Base-by-base conservation (phyloP, 352 stramenopile species). In the Globisporangium paddicum region DNA sequence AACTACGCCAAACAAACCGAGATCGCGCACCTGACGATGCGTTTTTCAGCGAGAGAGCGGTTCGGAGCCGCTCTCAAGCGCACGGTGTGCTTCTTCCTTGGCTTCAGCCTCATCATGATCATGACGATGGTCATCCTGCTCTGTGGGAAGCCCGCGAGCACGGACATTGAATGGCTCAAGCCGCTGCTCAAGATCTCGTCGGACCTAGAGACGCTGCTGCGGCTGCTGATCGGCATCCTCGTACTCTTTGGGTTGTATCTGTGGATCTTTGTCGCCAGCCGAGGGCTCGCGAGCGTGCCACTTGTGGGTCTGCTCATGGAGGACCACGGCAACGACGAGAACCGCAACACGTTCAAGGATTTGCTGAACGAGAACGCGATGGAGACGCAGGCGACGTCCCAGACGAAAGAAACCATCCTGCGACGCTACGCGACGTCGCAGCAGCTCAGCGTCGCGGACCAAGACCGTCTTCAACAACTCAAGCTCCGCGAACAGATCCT, bases 1-100 rank as follows among this genome's bases (percentile, higher is more conserved):
- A 86, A 92, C 61, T 95, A 93, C 60, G 81, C 85, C 6, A 84
- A 85, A 25, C 81, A 95, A 61, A 93, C 81, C 25, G 85, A 93
- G 63, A 85, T 95, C 55, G 79, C 83, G 49, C 86, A 92, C 58
- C 71, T 95, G 59, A 95, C 86, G 35, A 61, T 90, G 44, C 71
- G 71, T 16, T 91, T 90, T 62, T 72, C 69, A 2, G 61, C 73
- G 5, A 67, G 63, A 26, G 66, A 86, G 40, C 77, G 83, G 13
- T 67, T 93, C 11, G 63, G 67, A n/a, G 70, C 75, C 30, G 86
- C 86, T 23, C 18, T 77, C 3, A 93, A 93, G 63, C 79, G 86
- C 49, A 95, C 86, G 13, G 49, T 64, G 44, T 92, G 86, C 62
- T 93, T 91, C 57, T 49, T 95, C 40, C 32, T 92, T 30, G 84